These are phyloP conservation scores for Blastomyces percursus DNA, from an alignment of 2,329 filamentous ascomycete species.

Conservation along the genomic window DNA sequence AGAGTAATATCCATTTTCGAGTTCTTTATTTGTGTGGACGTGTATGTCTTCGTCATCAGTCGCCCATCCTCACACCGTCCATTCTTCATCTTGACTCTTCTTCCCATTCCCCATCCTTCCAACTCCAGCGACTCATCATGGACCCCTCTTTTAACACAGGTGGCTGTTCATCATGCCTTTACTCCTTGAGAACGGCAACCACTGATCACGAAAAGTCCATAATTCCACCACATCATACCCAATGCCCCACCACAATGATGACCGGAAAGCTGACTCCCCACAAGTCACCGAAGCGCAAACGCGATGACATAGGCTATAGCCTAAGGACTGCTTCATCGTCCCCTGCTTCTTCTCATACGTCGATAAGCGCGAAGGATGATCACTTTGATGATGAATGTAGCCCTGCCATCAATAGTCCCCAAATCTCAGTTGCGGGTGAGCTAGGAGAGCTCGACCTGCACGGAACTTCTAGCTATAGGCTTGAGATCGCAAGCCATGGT, in stretches of 20 bases:
- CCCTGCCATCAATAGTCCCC: conserved; percentile 25
- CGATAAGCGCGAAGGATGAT: conserved; percentile 23
- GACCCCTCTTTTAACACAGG: neutral
- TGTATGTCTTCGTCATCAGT: neutral
- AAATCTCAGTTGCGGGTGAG: conserved; percentile 29
- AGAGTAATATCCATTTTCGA: neutral
- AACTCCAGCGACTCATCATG: neutral
- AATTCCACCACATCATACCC: neutral
- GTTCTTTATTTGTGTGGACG: neutral
- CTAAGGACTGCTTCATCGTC: conserved; percentile 23
- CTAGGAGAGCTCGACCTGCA: conserved; percentile 33
- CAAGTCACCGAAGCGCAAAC: conserved; percentile 27
- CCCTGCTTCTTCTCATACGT: conserved; percentile 25
- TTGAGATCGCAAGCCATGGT: neutral
- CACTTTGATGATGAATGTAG: conserved; percentile 23
- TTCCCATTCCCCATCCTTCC: neutral
- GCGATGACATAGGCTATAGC: conserved; percentile 24
- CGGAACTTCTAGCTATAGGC: conserved; percentile 10
- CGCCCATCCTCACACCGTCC: neutral
- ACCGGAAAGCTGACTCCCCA: conserved; percentile 22
- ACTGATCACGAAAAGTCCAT: neutral
- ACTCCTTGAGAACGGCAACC: neutral
- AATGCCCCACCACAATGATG: conserved; percentile 9
- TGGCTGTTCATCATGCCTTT: neutral
- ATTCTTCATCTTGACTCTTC: neutral